Evolutionary conservation across 1,284 basidiomycete genomes (phyloP).

Genomic region (Neolentinus lepideus): DNA sequence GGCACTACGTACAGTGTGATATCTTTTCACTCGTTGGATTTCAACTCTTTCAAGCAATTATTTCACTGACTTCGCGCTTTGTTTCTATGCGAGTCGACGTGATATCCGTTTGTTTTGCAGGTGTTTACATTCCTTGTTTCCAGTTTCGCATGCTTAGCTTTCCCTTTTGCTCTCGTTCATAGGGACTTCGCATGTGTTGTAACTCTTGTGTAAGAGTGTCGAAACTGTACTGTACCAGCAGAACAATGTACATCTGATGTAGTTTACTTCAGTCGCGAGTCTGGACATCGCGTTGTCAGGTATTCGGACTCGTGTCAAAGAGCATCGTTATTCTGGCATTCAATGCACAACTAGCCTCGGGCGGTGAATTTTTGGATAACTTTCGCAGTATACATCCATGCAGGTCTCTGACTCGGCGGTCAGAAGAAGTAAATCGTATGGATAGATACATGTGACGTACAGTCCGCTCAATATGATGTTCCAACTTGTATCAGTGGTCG

Average conservation of each 20-base stretch:
- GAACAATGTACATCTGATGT: not conserved
- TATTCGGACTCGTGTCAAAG: too few relatives aligned
- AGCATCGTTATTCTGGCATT: too few relatives aligned
- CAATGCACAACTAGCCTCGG: too few relatives aligned
- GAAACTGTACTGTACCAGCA: not conserved
- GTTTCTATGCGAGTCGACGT: not conserved
- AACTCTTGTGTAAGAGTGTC: not conserved
- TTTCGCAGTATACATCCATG: too few relatives aligned
- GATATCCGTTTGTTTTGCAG: not conserved
- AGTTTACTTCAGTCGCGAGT: not conserved
- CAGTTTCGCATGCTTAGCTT: not conserved
- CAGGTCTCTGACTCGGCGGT: too few relatives aligned
- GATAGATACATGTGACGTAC: not conserved
- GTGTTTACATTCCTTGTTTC: not conserved
- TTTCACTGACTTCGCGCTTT: not conserved
- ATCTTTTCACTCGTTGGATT: not conserved
- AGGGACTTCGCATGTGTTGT: not conserved
- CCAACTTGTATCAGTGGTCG: too few relatives aligned
- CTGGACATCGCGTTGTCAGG: not conserved
- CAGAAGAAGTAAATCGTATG: too few relatives aligned
- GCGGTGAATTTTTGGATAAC: too few relatives aligned
- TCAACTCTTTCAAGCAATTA: not conserved
- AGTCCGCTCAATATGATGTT: too few relatives aligned
- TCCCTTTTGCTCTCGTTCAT: not conserved
- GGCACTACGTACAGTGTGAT: not conserved